Base-by-base conservation (phyloP, 176 grass and related monocot species). In the Miscanthus lutarioriparius region DNA sequence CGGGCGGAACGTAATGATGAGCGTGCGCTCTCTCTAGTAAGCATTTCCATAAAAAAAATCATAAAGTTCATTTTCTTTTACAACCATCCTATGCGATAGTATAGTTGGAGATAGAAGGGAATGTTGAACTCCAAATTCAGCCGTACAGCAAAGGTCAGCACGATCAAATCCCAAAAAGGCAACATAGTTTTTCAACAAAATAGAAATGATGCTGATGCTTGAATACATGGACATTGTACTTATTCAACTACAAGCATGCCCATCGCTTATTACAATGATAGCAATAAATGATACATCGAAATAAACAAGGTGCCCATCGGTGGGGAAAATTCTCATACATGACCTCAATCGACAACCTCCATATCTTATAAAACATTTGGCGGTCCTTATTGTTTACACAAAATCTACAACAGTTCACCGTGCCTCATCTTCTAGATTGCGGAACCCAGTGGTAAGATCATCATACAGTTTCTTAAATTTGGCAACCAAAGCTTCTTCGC, bases 381-480 rank as follows among this genome's bases (percentile, higher is more conserved):
- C 49, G 14, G 68, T 74, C 53, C 66, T 83, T 83, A 54, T 43
- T 83, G 86, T 83, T 80, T 87, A 87, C 79, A 87, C 65, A 78
- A 47, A 78, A 83, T 79, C 43, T 88, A 79, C 80, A 73, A 27
- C 67, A 77, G 4, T 88, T 90, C 80, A 96, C 73, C 86, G 83
- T 45, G 89, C 86, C 54, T 96, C 89, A 22, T 94, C 94, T 84
- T 97, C 94, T 7, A 97, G 80, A 51, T 97, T 94, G 81, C 88
- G 92, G 88, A 97, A 97, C 22, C 90, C 90, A 1, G 77, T 47
- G 1, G 90, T 92, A 47, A 97, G 94, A 45, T 97, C 94, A 8
- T 97, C 94, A 22, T 94, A 85, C 63, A 97, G 43, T 78, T 94
- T 91, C 81, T 97, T 82, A 66, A 97, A 97, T 83, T 94, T 97